These are phyloP conservation scores for Coemansia erecta DNA, from an alignment of 192 early-diverging fungal species.

Conservation along the genomic window DNA sequence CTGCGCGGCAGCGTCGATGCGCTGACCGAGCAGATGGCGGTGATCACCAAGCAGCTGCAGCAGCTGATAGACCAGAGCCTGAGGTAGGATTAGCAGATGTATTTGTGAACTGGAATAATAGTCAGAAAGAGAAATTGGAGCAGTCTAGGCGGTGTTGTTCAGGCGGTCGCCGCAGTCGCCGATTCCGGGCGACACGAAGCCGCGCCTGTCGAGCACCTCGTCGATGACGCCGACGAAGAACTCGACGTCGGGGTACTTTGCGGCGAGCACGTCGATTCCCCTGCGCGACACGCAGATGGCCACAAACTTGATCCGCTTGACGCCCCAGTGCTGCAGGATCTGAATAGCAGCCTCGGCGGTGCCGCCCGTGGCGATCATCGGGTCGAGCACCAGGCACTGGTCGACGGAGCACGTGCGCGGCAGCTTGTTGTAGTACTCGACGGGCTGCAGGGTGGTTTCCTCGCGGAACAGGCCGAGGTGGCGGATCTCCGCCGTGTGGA, in stretches of 20 bases:
- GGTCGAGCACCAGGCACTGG: conserved; percentile 73
- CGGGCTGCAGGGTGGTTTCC: conserved; percentile 74
- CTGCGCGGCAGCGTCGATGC: conserved; percentile 30
- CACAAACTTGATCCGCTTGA: conserved; percentile 67
- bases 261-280: conserved; percentile 51
- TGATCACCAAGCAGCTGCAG: conserved; percentile 20
- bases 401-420: conserved; percentile 67
- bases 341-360: conserved; percentile 75
- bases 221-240: conserved; percentile 61
- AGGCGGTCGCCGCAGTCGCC: conserved; percentile 72
- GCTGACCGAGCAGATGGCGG: conserved; percentile 23
- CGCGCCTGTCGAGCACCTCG: conserved; percentile 55
- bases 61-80: conserved; percentile 18
- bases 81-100: too few relatives aligned
- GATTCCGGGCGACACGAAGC: conserved; percentile 62
- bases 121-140: too few relatives aligned
- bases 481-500: conserved; percentile 70
- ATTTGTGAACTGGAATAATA: too few relatives aligned
- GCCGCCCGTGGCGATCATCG: conserved; percentile 79
- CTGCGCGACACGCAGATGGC: conserved; percentile 57
- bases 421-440: conserved; percentile 94
- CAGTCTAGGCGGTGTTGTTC: conserved; percentile 50
- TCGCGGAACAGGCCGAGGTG: conserved; percentile 83
- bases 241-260: conserved; percentile 57
- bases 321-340: conserved; percentile 80